These are phyloP conservation scores for Apiospora marii DNA, from an alignment of 2,329 filamentous ascomycete species.

Conservation along the genomic window DNA sequence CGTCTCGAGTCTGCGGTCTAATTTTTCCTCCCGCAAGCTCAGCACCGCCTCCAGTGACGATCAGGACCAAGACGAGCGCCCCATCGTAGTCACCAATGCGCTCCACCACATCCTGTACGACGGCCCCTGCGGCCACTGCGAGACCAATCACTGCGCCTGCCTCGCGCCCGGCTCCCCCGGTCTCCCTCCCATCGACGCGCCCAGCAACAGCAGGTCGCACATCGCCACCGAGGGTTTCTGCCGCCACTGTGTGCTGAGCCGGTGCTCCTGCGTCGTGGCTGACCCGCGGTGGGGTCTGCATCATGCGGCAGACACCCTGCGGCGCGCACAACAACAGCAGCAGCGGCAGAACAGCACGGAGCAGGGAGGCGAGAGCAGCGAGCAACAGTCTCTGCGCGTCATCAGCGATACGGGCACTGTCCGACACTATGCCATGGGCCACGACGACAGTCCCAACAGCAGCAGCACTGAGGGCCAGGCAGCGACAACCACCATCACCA, in stretches of 20 bases:
- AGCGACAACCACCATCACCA: background rate
- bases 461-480: background rate
- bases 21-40: background rate
- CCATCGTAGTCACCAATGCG: slow-evolving; percentile 24
- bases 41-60: background rate
- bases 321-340: background rate
- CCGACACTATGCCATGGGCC: background rate
- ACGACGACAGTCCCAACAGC: background rate
- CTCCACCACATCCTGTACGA: slow-evolving; percentile 25
- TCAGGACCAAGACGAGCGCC: background rate
- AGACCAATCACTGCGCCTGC: slow-evolving; percentile 23
- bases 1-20: slow-evolving; percentile 13
- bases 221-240: slow-evolving; percentile 27
- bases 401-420: slow-evolving; percentile 23
- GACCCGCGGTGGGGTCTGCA: slow-evolving; percentile 24
- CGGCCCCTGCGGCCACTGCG: slow-evolving; percentile 25
- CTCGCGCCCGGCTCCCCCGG: background rate
- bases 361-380: background rate
- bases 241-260: slow-evolving; percentile 25
- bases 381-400: background rate
- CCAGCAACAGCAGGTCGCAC: background rate
- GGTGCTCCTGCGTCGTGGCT: slow-evolving; percentile 16
- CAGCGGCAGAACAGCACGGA: background rate
- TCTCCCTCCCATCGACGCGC: background rate
- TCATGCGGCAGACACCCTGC: slow-evolving; percentile 21